A percentile compares a stretch with the other conserved stretches of the same genome.
Conservation (phyloP, 345 rosid genomes). For the Syzygium oleosum region DNA sequence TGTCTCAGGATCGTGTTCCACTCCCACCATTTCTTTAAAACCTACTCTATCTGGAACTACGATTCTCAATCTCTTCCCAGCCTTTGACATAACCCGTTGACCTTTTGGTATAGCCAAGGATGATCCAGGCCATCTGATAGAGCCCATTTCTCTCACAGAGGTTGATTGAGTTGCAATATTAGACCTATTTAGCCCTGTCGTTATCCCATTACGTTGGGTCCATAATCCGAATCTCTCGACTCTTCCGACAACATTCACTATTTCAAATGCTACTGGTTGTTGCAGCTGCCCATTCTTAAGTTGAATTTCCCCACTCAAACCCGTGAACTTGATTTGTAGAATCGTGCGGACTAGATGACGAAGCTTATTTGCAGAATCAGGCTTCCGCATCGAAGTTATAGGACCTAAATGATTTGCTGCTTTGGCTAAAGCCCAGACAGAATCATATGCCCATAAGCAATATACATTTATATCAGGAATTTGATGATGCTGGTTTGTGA, state of each 20-base stretch:
- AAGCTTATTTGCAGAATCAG: background rate
- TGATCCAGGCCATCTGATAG: background rate
- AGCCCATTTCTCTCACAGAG: background rate
- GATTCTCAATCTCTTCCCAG: background rate
- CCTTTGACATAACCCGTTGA: background rate
- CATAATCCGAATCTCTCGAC: conserved; percentile 24
- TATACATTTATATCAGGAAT: background rate
- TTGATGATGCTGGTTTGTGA: background rate
- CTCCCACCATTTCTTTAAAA: background rate
- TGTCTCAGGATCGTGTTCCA: background rate
- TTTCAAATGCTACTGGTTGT: conserved; percentile 11
- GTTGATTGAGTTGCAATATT: background rate
- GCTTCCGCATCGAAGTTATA: background rate
- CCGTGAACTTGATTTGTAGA: conserved; percentile 9
- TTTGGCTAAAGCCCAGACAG: conserved; percentile 26
- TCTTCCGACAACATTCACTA: conserved; percentile 21
- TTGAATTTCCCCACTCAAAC: conserved; percentile 22
- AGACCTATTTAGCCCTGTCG: background rate
- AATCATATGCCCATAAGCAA: conserved; percentile 30
- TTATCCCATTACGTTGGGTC: conserved; percentile 11
- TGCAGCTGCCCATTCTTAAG: conserved; percentile 18
- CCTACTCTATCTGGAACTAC: background rate
- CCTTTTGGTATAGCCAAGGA: background rate
- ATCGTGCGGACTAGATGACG: conserved; percentile 10
- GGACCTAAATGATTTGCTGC: conserved; percentile 7